Evolutionary conservation across 169 alveolate species (phyloP), one percentile per base, ranked within the genome.

Genomic region (Eimeria maxima): DNA sequence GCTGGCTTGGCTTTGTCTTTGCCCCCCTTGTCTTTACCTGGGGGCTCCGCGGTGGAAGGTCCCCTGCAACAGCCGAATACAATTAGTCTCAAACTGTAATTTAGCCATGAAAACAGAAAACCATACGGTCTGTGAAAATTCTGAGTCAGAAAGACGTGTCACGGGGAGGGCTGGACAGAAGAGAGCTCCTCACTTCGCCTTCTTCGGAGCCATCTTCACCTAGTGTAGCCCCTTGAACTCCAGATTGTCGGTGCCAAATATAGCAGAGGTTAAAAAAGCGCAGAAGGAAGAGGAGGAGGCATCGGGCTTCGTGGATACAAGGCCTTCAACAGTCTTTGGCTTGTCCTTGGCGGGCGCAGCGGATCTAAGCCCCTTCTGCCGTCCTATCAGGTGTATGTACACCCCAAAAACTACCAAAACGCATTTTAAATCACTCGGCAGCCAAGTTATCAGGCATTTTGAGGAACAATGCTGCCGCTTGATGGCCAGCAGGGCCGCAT

Each of bases 121-220:
- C 14, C 44, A 1, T 24, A 24, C 16, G 7, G 7, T 24, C 24
- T 65, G 8, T 14, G 69, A 5, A 24, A 65, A n/a, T 65, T 38
- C 84, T 33, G 8, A 29, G 60, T 1, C 53, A 29, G 6, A 13
- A 4, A 42, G 29, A 5, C 24, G 6, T 50, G 18, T 5, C 50
- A 47, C 45, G 8, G 27, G 55, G n/a, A 50, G 14, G 47, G 33
- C 6, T 73, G 11, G 91, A 42, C 55, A 53, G 18, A 29, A 47
- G 18, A 11, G 16, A 0, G 91, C 55, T 4, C 27, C 91, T 83
- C 42, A 83, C 91, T 83, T 83, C 18, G 74, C 8, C 76, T 83
- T 83, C 76, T 83, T 83, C n/a, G 91, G 91, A 14, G 91, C 91
- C 91, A 83, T 83, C 57, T 47, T 83, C 55, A 55, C 27, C 24